These are phyloP conservation scores for Fusarium albosuccineum DNA, from an alignment of 2,329 filamentous ascomycete genomes.

Conservation along the genomic window DNA sequence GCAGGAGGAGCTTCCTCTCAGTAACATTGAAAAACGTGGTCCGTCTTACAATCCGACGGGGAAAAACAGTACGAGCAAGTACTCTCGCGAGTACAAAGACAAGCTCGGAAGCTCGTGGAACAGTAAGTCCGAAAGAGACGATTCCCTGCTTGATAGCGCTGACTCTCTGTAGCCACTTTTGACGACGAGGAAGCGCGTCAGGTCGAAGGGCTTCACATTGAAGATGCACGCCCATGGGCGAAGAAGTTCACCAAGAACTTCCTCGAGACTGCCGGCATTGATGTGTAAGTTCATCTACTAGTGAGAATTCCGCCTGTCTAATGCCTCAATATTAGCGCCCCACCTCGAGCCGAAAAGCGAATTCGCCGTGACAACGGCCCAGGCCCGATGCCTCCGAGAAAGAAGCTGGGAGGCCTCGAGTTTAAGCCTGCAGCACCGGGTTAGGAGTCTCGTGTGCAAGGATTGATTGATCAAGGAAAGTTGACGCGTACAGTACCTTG, in stretches of 20 bases:
- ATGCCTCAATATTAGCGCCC: neutral
- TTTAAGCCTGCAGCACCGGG: conserved; percentile 30
- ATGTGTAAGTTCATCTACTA: conserved; percentile 9
- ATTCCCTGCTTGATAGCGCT: neutral
- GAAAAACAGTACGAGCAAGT: conserved; percentile 27
- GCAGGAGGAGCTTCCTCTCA: conserved; percentile 45
- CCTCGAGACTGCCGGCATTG: neutral
- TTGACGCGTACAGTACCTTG: neutral
- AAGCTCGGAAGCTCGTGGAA: conserved; percentile 28
- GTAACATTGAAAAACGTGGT: conserved; percentile 8
- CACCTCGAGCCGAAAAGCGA: neutral
- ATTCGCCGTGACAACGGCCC: neutral
- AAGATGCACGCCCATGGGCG: conserved; percentile 42
- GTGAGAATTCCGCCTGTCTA: neutral
- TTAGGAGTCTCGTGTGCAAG: conserved; percentile 28
- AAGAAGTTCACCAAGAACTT: conserved; percentile 1
- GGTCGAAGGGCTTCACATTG: conserved; percentile 38
- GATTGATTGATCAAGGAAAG: neutral
- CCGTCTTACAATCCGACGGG: conserved; percentile 25
- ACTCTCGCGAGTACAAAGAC: neutral
- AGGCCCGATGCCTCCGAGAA: neutral
- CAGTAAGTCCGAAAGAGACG: neutral
- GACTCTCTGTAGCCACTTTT: conserved; percentile 18
- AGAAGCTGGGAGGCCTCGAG: neutral
- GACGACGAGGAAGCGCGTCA: conserved; percentile 41